Percentiles rank a stretch among this genome's conserved stretches.
Conservation (phyloP, 192 early-diverging fungal species). For the Umbelopsis sp. region DNA sequence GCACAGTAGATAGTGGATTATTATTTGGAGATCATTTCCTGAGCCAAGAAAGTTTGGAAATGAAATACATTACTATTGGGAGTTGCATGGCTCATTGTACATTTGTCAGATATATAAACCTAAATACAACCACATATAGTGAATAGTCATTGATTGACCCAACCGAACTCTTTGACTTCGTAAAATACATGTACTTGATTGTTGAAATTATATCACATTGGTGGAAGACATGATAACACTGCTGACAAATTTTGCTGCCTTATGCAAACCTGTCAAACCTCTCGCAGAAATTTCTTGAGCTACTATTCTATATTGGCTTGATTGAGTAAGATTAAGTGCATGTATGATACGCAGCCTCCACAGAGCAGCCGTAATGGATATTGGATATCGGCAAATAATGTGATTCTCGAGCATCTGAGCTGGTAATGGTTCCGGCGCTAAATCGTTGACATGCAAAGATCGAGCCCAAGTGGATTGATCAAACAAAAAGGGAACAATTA, state of each 20-base stretch:
- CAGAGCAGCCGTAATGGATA: neutral
- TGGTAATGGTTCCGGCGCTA: neutral
- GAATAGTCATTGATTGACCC: no score
- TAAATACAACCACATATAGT: no score
- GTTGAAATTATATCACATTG: no score
- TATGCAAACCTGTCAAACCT: neutral
- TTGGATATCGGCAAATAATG: neutral
- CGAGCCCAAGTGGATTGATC: neutral
- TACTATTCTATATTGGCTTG: neutral
- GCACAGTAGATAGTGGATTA: neutral
- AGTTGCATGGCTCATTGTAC: neutral
- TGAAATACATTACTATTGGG: no score
- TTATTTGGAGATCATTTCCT: neutral
- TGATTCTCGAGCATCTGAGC: neutral
- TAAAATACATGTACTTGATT: no score
- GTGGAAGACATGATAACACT: neutral
- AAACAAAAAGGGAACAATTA: neutral
- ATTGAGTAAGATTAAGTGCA: neutral
- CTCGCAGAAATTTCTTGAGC: neutral
- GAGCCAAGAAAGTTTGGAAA: no score
- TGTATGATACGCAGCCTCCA: neutral
- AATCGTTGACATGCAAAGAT: neutral
- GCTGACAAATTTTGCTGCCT: neutral
- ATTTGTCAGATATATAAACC: constrained; percentile 7
- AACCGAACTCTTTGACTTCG: no score